Conservation (phyloP, 1,284 basidiomycete species). For the Spongiforma sp. region DNA sequence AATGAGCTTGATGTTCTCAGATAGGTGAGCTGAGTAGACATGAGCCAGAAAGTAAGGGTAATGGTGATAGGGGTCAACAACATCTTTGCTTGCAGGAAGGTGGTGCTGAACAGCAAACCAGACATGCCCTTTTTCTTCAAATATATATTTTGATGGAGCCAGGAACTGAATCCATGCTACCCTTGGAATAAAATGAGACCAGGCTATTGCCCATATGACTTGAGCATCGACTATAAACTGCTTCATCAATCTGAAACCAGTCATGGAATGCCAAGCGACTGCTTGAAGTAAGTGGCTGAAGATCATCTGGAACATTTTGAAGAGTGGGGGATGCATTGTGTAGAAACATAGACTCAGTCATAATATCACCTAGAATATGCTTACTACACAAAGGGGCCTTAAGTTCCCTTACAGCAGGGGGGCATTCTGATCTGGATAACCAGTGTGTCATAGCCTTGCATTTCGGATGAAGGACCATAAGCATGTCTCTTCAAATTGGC, state of each 20-base stretch:
- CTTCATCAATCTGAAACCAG: neutral
- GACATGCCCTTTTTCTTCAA: neutral
- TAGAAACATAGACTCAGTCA: neutral
- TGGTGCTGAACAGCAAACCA: neutral
- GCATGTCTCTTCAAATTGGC: neutral
- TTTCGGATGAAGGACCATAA: neutral
- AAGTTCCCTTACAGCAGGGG: neutral
- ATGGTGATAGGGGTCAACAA: neutral
- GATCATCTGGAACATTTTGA: neutral
- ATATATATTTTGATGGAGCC: conserved; percentile 3
- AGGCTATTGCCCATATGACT: conserved; percentile 1
- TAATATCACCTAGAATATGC: neutral
- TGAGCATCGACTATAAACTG: neutral
- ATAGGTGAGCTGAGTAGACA: neutral
- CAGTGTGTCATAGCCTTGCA: neutral
- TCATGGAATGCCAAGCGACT: neutral
- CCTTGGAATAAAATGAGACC: neutral
- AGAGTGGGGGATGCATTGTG: neutral
- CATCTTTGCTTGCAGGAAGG: neutral
- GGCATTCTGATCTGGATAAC: neutral
- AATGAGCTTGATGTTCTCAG: neutral
- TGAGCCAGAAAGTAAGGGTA: neutral
- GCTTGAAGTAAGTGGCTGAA: neutral
- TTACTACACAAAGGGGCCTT: neutral
- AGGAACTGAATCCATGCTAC: neutral